Evolutionary conservation across 2,329 filamentous ascomycete species (phyloP), one percentile per base, ranked within the genome.

Genomic region (Celoporthe dispersa): DNA sequence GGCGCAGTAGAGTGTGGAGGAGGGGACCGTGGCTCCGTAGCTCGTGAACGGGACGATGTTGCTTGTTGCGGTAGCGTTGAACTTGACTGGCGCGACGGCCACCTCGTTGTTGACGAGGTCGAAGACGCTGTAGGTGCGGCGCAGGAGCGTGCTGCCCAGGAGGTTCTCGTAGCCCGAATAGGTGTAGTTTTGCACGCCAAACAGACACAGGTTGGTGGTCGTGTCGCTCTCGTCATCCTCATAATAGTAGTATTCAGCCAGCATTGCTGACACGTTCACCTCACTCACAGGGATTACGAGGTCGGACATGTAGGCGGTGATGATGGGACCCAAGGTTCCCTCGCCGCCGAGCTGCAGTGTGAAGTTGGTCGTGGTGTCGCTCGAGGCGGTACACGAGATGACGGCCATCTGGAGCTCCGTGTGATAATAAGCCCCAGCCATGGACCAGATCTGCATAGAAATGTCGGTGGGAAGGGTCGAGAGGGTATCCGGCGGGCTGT

Each of bases 91-190:
- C 1, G 78, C 79, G 14, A 80, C 33, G 48, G 77, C 78, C 3
- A 80, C 66, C 64, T 79, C 77, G n/a, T 70, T 60, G 71, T 79
- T 79, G 60, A 72, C 76, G 16, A 77, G 68, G 70, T 80, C 79
- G 64, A 79, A 79, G 4, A 78, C 78, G 63, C 76, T 73, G 71
- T 80, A 80, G 16, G 72, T 73, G n/a, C 77, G 75, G 41, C 76
- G 76, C 44, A 80, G 70, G 57, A 79, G 48, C 22, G 73, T 68
- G 68, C 72, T 72, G 22, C 77, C 75, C 3, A 80, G 55, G 55
- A 63, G 74, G 64, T 69, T 75, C 16, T 71, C 61, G 22, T 44
- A 70, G 25, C 35, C 22, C 48, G 59, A 67, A 0, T 61, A 68
- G 33, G 60, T 67, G n/a, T 66, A 55, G 53, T 76, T 77, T 61